Base-by-base conservation (phyloP, 805 yeast genomes). In the Ogataea angusta region DNA sequence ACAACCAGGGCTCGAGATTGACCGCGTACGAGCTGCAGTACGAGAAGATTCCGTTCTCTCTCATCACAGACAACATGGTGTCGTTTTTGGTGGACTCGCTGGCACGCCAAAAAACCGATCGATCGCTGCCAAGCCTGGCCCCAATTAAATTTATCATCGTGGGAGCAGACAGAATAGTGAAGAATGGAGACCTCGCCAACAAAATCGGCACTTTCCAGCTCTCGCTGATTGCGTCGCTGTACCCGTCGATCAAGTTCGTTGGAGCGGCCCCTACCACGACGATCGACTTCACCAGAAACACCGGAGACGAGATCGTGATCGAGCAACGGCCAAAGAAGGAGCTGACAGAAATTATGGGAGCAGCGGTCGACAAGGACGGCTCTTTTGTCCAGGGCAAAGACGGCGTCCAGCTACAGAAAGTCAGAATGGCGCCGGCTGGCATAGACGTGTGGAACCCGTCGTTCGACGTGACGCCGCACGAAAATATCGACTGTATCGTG, bases 231-330 rank as follows among this genome's bases (percentile, higher is more conserved):
- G 82, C 95, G 14, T 74, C 81, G 44, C 69, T 67, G 46, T 75
- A 76, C 38, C 74, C 74, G 40, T 81, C 77, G 6, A 79, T 90
- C 53, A 83, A 82, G 57, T 91, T 93, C 54, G 80, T 87, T 32
- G 96, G 93, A 8, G 98, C 96, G 21, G 98, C 97, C 1, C 98
- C 98, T 36, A 85, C 77, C 33, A 89, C 97, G 1, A 88, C 98
- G 0, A 80, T 91, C 48, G 99, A 91, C 60, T 64, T 72, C 45
- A 63, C 68, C 7, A 84, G 88, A 1, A 54, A 65, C 10, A 60
- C 75, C 3, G 98, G 98, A 16, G 83, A 74, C 25, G 79, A 75
- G 10, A 91, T 93, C 40, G 73, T 78, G 19, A 90, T 91, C 29
- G 99, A 91, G 64, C 86, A 88, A 61, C 78, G 99, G 55, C 91